Conservation (phyloP, 179 eudicot species). For the Pouteria campechiana region DNA sequence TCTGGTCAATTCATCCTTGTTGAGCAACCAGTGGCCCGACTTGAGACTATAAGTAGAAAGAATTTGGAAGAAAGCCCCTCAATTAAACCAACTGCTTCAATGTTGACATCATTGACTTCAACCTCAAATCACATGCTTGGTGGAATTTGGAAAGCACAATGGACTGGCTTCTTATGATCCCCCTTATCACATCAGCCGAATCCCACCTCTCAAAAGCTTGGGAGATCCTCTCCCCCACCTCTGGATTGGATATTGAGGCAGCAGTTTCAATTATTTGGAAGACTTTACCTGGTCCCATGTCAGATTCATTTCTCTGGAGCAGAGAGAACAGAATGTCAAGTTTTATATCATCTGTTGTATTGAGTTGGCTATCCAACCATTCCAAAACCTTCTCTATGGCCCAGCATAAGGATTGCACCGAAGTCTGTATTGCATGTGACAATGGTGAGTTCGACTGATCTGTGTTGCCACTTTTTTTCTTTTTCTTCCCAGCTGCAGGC, state of each 20-base stretch:
- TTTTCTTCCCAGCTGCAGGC: slow-evolving; percentile 89
- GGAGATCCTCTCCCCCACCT: slow-evolving; percentile 52
- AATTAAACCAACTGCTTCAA: slow-evolving; percentile 23
- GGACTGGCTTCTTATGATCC: slow-evolving; percentile 35
- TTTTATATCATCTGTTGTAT: slow-evolving; percentile 28
- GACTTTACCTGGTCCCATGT: slow-evolving; percentile 68
- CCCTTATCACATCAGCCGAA: slow-evolving; percentile 51
- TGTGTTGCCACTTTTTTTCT: slow-evolving; percentile 61
- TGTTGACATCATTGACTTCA: slow-evolving; percentile 32
- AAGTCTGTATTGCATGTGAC: slow-evolving; percentile 35
- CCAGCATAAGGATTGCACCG: slow-evolving; percentile 35
- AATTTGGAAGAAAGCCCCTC: not conserved
- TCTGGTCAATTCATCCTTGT: too few relatives aligned
- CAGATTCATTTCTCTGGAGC: slow-evolving; percentile 11
- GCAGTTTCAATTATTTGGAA: slow-evolving; percentile 27
- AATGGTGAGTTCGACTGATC: slow-evolving; percentile 38
- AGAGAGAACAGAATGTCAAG: slow-evolving; percentile 37
- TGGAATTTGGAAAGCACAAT: slow-evolving; percentile 40
- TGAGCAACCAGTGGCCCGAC: too few relatives aligned
- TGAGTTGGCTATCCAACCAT: slow-evolving; percentile 55
- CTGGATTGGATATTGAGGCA: slow-evolving; percentile 24
- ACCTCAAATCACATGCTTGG: slow-evolving; percentile 55
- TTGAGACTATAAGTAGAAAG: too few relatives aligned
- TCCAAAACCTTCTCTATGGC: slow-evolving; percentile 39
- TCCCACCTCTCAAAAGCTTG: slow-evolving; percentile 61